Percentiles rank a stretch among this genome's conserved stretches.
Evolutionary conservation across 371 early-diverging fungal species (phyloP).

Genomic region (Mortierella polycephala): DNA sequence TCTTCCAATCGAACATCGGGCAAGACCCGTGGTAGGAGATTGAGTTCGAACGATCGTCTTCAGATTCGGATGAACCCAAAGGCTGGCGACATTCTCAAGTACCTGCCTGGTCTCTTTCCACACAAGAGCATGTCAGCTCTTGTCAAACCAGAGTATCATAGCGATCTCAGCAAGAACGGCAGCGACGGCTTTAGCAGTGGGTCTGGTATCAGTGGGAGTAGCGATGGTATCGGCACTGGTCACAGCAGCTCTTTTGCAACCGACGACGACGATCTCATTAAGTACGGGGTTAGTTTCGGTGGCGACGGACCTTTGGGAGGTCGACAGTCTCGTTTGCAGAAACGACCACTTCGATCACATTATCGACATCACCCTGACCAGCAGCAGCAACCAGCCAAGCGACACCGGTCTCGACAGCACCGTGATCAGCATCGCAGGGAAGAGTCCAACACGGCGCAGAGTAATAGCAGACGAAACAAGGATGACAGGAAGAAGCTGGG

Average conservation of each 20-base stretch:
- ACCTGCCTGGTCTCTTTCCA: constrained; percentile 31
- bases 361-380: constrained; percentile 5
- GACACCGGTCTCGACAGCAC: constrained; percentile 10
- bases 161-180: constrained; percentile 7
- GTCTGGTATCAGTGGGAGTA: too few relatives aligned
- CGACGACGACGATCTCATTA: constrained; percentile 6
- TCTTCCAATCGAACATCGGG: too few relatives aligned
- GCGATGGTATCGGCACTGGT: constrained; percentile 1
- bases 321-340: constrained; percentile 33
- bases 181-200: background rate
- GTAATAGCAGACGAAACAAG: background rate
- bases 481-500: background rate
- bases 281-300: background rate
- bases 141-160: constrained; percentile 33
- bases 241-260: constrained; percentile 1
- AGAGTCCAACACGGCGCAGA: background rate
- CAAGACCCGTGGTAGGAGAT: constrained; percentile 2
- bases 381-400: constrained; percentile 7
- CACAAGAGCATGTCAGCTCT: constrained; percentile 34
- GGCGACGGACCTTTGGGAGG: constrained; percentile 16
- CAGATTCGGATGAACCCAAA: constrained; percentile 50
- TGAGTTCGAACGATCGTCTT: constrained; percentile 43
- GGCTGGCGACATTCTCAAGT: constrained; percentile 27
- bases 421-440: constrained; percentile 1
- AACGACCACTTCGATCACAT: constrained; percentile 9